phyloP scores from a whole-genome alignment of 768 basidiomycete genomes.

The Austroboletus festivus region DNA sequence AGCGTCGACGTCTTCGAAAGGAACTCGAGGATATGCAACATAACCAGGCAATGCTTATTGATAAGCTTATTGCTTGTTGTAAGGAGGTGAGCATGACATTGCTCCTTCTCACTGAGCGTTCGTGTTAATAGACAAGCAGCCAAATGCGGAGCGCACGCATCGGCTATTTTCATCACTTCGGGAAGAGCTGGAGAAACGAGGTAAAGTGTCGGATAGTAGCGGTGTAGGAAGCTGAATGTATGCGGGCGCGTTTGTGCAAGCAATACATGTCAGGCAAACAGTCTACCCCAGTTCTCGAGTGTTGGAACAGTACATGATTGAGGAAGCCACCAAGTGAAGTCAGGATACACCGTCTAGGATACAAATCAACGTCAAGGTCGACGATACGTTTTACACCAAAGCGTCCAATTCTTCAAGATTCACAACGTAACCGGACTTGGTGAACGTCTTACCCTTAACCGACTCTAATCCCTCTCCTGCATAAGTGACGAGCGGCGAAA shows the following conservation, averaged over 20 bases:
- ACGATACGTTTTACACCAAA: constrained; percentile 42
- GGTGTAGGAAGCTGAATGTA: constrained; percentile 42
- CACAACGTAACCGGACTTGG: constrained; percentile 68
- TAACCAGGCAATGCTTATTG: constrained; percentile 74
- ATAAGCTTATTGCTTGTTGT: constrained; percentile 81
- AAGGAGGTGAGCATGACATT: constrained; percentile 62
- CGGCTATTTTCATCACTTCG: constrained; percentile 75
- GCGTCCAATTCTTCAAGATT: constrained; percentile 69
- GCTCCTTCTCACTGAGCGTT: constrained; percentile 1
- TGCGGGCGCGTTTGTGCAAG: constrained; percentile 9
- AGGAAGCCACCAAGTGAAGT: constrained; percentile 1
- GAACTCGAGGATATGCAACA: constrained; percentile 80
- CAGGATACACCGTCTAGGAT: not conserved
- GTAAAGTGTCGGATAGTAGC: constrained; percentile 43
- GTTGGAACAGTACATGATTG: constrained; percentile 5
- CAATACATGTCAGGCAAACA: constrained; percentile 15
- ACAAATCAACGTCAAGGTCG: constrained; percentile 2
- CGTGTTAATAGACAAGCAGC: constrained; percentile 41
- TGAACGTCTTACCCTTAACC: constrained; percentile 74
- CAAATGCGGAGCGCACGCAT: constrained; percentile 80
- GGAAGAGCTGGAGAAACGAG: constrained; percentile 79
- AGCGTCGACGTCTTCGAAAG: constrained; percentile 69
- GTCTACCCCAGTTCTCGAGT: constrained; percentile 12
- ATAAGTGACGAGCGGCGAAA: constrained; percentile 86
- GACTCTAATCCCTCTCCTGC: constrained; percentile 87